A percentile compares a stretch with the other conserved stretches of the same genome.
These are phyloP conservation scores for bread wheat (Triticum aestivum) DNA, from an alignment of 176 grass and related monocot species.

Conservation along the genomic window IWGSC_CS_RefSeq_v2.1 NC_057802.1:560453958-560454457, in stretches of 20 bases:
- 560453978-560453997: not conserved
- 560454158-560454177: not conserved
- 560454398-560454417: constrained; percentile 85
- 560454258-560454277: constrained; percentile 58
- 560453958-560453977: constrained; percentile 8
- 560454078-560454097: not conserved
- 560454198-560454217: not conserved
- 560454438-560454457: not conserved
- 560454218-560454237: not conserved
- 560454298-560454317: constrained; percentile 53
- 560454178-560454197: not conserved
- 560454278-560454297: constrained; percentile 65
- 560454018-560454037: not conserved
- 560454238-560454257: not conserved
- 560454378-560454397: constrained; percentile 66
- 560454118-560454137: not conserved
- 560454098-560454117: not conserved
- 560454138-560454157: not conserved
- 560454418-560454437: constrained; percentile 80
- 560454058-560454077: not conserved
- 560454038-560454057: not conserved
- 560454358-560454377: constrained; percentile 73
- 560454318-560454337: constrained; percentile 63
- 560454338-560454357: constrained; percentile 66
- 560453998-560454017: not conserved